Evolutionary conservation across 192 early-diverging fungal genomes (phyloP), one percentile per base, ranked within the genome.

Genomic region (Funneliformis geosporum): DNA sequence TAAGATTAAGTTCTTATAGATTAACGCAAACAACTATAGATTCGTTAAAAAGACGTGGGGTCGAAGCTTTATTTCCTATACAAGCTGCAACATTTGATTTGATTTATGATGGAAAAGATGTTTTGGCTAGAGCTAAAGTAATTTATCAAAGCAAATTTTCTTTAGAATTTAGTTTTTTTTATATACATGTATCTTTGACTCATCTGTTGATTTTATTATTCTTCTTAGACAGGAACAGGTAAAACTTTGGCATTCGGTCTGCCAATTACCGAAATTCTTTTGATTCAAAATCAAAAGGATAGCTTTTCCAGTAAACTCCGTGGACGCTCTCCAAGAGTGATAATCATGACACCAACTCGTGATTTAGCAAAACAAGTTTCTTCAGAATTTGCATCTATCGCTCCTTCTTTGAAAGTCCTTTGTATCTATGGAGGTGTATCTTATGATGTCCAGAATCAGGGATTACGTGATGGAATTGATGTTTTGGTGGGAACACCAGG

Each of bases 391-490:
- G 88, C 86, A 78, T 79, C 80, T 60, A 90, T 96, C 27, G 85
- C 89, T 8, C 88, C 88, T 25, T 88, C 87, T 82, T 85, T 96
- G 73, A 84, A 84, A 74, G 83, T 90, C 0, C 75, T 92, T 39
- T 92, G 93, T 68, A 90, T 97, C 25, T 98, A 98, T 83, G 97
- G 97, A 73, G 97, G 97, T 79, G 90, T 90, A 2, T 92, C 94
- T 33, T 95, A 97, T 83, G 89, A 90, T 72, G 92, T 93, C 60
- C 95, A 99, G 87, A 92, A 93, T 38, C 87, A 91, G 44, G 92
- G 90, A 59, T 88, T 99, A 66, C 87, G 91, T 38, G 83, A 85
- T n/a, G 90, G 90, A 78, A 87, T 89, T 60, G 95, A 96, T 73
- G 85, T 95, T 62, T 83, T 95, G 42, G 90, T 96, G 67, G 94